Evolutionary conservation across 192 early-diverging fungal species (phyloP), one percentile per base, ranked within the genome.

Genomic region (Coemansia sp.): DNA sequence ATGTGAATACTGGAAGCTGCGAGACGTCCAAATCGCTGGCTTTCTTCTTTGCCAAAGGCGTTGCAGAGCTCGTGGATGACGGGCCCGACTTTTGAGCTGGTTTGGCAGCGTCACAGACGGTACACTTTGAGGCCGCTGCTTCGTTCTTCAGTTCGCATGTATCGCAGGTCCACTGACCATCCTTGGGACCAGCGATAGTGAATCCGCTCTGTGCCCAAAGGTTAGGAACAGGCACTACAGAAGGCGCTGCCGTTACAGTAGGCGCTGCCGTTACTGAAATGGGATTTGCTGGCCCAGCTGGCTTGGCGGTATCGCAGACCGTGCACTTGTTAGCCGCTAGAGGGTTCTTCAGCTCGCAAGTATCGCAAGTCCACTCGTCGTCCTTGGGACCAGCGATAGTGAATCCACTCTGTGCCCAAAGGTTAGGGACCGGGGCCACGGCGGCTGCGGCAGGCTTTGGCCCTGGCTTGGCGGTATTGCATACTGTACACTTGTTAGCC

Each of bases 1-100:
- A 81, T 12, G 27, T 24, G 55, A 81, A 81, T 29, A 58, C 39
- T 16, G 74, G 79, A n/a, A 81, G 68, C 58, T 76, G 40, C 47
- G 65, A 46, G 10, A 44, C 53, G n/a, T 60, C 34, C 49, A 78
- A 50, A 43, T 47, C 29, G 43, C 55, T 71, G 12, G 64, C 79
- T 39, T 47, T 70, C 33, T 52, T 61, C 46, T 75, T 72, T 24
- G 62, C 52, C 24, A 43, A 41, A 18, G 18, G 47, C n/a, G 7
- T 16, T 9, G 52, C 36, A 8, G 41, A 44, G 36, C 41, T 47
- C 31, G 36, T 39, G 43, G 58, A 7, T 18, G 31, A 20, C 8
- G 38, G 34, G n/a, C 0, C 67, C 39, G 55, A 39, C 20, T 15
- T 41, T 31, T 46, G n/a, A 22, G 24, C 72, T 3, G 79, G 74